Base-by-base conservation (phyloP, 2,329 filamentous ascomycete species). In the Pseudogymnoascus sp. region DNA sequence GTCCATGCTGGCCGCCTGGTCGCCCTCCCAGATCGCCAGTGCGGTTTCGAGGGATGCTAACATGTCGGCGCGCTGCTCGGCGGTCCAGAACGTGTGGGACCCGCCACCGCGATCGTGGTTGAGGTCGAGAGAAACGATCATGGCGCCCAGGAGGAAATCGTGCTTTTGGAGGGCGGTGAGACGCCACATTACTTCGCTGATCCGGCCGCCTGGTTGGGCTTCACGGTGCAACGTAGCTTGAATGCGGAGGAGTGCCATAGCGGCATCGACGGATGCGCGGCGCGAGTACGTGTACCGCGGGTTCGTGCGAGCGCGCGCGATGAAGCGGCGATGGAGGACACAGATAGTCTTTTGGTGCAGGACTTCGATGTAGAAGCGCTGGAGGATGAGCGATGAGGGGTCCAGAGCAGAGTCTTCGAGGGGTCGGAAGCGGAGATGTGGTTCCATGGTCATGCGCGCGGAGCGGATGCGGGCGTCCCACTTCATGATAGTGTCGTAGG, bases 291-390 rank as follows among this genome's bases (percentile, higher is more conserved):
- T 84, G 71, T 96, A 97, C 7, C 92, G 84, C 8, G 89, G 80
- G 69, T 93, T 94, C 64, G 89, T 84, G 59, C 89, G 81, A 4
- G 92, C 90, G 64, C 87, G 84, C n/a, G 84, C 80, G 64, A 96
- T 82, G 73, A 94, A 97, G 67, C 92, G 92, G 60, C 92, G 84
- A 74, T 99, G 94, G 40, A 99, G 82, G 21, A 96, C 84, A 70
- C 91, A 95, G 69, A 96, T 82, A 16, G 92, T 89, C 76, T 96
- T 96, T 67, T 95, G 86, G 72, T 92, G 96, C 4, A 97, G 77
- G 60, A 94, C 87, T 66, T 94, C 90, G 33, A 97, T 78, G 63
- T 89, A 89, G 72, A 92, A 92, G 28, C 92, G 86, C 61, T 92
- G 89, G 78, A 96, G 88, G 64, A 97, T 87, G 65, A 94, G 83